Evolutionary conservation across 2,329 filamentous ascomycete species (phyloP), one percentile per base, ranked within the genome.

Genomic region (Myriangium duriaei): DNA sequence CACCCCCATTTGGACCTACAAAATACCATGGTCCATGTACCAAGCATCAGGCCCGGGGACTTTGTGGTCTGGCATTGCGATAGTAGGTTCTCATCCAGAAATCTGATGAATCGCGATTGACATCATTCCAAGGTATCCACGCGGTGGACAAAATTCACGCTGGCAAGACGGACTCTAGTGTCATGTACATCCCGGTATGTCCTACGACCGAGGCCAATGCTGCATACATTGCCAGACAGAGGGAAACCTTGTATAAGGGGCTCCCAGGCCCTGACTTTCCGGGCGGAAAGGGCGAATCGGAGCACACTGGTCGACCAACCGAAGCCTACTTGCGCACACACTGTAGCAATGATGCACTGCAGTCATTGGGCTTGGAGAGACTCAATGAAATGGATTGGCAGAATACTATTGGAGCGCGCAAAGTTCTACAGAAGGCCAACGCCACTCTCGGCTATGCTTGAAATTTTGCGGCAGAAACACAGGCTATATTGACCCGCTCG

Each of bases 131-230:
- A n/a, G n/a, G n/a, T 10, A 80, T 92, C 34, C 87, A 94, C 54
- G 74, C 84, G 0, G 87, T 95, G 0, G 87, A 95, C 60, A 78
- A 74, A 47, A 65, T 77, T 1, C 87, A 95, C 54, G 59, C 58
- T 1, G 88, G 87, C 1, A 66, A 61, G 2, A 58, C 64, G 0
- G 87, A 95, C 56, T 85, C 81, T 0, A 86, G 79, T 48, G 87
- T 94, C 0, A 52, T 95, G 42, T 95, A 95, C 51, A 93, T 95
- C 39, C 86, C 87, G 0, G 78, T 83, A 0, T 91, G 82, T 39
- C 86, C 87, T 0, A 67, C 85, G 18, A 93, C 85, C 1, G 72
- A 79, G 37, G 61, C 67, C 28, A 94, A 91, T 49, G 76, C 80
- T 0, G 60, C 71, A 13, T 91, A 87, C 52, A 64, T 88, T 1